Conservation (phyloP, 2,329 filamentous ascomycete genomes). For the Penicillium crustosum region DNA sequence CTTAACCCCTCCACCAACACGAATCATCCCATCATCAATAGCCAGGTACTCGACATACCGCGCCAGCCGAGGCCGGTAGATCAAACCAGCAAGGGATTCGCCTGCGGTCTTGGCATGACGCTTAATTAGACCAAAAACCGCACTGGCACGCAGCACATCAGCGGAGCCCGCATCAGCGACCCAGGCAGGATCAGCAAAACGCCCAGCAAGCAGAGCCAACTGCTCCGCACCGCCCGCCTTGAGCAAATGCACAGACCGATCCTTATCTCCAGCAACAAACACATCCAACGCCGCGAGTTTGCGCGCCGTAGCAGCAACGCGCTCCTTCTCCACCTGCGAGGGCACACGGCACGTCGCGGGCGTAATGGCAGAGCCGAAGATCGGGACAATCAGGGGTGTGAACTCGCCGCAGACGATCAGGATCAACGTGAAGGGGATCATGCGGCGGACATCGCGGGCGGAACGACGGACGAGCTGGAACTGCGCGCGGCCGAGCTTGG, state of each 20-base stretch:
- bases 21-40: constrained; percentile 69
- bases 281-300: constrained; percentile 29
- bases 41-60: constrained; percentile 63
- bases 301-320: constrained; percentile 52
- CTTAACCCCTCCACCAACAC: constrained; percentile 59
- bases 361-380: constrained; percentile 66
- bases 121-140: constrained; percentile 35
- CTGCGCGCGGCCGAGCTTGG: constrained; percentile 59
- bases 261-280: constrained; percentile 22
- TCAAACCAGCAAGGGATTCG: constrained; percentile 27
- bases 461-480: constrained; percentile 70
- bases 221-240: constrained; percentile 23
- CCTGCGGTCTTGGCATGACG: constrained; percentile 44
- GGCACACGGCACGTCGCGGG: constrained; percentile 84
- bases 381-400: constrained; percentile 74
- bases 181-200: constrained; percentile 25
- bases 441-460: constrained; percentile 69
- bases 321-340: constrained; percentile 62
- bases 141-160: constrained; percentile 37
- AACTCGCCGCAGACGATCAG: constrained; percentile 81
- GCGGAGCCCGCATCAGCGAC: constrained; percentile 20
- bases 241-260: constrained; percentile 10
- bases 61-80: constrained; percentile 57
- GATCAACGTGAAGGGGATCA: constrained; percentile 75
- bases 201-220: constrained; percentile 32